Conservation (phyloP, 495 filamentous ascomycete genomes). For the Usnea hakonensis region DNA sequence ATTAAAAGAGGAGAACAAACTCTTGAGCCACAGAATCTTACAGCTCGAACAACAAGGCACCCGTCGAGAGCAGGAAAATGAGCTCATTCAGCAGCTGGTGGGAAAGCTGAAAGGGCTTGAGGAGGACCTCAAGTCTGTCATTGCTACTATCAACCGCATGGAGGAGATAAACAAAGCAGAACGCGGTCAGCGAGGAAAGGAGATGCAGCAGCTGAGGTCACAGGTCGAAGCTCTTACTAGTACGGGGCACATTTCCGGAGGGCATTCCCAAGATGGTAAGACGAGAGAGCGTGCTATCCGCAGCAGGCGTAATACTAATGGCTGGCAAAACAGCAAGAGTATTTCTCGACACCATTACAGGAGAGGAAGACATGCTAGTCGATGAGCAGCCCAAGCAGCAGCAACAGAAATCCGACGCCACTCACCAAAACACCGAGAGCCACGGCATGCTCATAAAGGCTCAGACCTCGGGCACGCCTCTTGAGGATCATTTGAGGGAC, state of each 20-base stretch:
- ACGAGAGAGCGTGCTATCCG: not conserved
- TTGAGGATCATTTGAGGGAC: conserved; percentile 23
- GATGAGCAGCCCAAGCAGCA: not conserved
- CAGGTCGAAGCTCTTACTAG: conserved; percentile 8
- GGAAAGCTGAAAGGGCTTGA: not conserved
- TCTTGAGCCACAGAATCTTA: conserved; percentile 8
- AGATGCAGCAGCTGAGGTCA: conserved; percentile 16
- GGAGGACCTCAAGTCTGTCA: conserved; percentile 8
- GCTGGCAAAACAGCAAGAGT: not conserved
- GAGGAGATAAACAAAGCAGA: not conserved
- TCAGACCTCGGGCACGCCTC: conserved; percentile 13
- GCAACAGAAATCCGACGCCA: not conserved
- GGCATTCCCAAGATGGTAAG: not conserved
- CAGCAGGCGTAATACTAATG: not conserved
- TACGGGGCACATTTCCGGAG: too few relatives aligned
- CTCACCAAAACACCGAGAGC: not conserved
- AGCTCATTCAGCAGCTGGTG: conserved; percentile 7
- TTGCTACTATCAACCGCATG: conserved; percentile 3
- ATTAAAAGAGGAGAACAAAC: conserved; percentile 18
- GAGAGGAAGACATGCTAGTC: conserved; percentile 2
- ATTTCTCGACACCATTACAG: conserved; percentile 9
- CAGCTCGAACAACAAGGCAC: conserved; percentile 11
- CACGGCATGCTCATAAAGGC: not conserved
- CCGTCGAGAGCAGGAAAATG: conserved; percentile 5
- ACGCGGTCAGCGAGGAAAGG: conserved; percentile 4